These are phyloP conservation scores for Puya raimondii DNA, from an alignment of 176 grass and related monocot genomes.

Conservation along the genomic window DNA sequence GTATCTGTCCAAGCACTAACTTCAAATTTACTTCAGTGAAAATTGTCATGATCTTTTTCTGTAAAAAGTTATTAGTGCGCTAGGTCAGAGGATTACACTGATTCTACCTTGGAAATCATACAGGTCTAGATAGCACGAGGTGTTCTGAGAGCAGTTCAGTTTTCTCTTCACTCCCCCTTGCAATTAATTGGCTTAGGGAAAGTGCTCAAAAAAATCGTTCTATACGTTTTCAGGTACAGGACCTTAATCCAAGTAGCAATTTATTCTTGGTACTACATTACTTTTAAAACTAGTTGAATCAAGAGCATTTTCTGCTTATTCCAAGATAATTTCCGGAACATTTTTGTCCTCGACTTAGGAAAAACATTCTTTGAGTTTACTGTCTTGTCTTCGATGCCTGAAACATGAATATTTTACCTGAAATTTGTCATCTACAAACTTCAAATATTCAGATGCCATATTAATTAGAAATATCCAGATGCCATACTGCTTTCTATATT, in stretches of 20 bases:
- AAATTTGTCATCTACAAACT: too few relatives aligned
- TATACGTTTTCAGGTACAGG: constrained; percentile 48
- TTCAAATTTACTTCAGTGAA: background rate
- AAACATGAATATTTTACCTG: too few relatives aligned
- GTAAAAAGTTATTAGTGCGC: background rate
- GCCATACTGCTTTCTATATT: too few relatives aligned
- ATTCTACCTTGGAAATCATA: constrained; percentile 9
- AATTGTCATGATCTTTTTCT: background rate
- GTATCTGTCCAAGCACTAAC: background rate
- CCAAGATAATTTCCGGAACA: too few relatives aligned
- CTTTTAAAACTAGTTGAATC: constrained; percentile 6
- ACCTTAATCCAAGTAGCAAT: background rate
- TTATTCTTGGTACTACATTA: background rate
- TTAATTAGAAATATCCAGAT: too few relatives aligned
- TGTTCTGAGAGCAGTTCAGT: constrained; percentile 37
- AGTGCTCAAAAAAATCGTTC: constrained; percentile 34
- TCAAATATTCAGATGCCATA: too few relatives aligned
- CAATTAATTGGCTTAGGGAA: constrained; percentile 77
- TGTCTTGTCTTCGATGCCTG: too few relatives aligned
- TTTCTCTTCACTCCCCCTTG: constrained; percentile 60
- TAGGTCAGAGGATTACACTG: background rate
- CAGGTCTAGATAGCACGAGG: constrained; percentile 36
- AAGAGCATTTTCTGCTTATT: too few relatives aligned
- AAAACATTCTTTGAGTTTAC: too few relatives aligned
- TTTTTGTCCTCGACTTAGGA: too few relatives aligned